Evolutionary conservation across 2,329 filamentous ascomycete species (phyloP), one percentile per base, ranked within the genome.

Genomic region (Fusarium annulatum): DNA sequence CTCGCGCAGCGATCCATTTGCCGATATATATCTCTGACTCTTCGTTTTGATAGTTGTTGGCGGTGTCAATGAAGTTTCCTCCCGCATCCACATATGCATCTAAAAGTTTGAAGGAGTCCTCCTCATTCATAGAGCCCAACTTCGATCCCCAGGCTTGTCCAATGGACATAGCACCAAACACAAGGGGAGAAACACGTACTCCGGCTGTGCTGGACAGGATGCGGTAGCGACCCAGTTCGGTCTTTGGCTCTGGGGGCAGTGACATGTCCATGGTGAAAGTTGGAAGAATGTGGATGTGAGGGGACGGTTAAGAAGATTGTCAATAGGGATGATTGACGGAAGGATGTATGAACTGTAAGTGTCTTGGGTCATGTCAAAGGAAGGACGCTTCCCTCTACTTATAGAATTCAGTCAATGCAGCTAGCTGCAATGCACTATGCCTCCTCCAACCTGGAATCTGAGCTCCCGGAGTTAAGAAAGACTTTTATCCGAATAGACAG

Each of bases 341-440:
- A 18, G 36, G 41, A 43, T 10, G 5, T 3, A 18, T 7, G 15
- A 23, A 23, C 18, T 43, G 41, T 11, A 15, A 18, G n/a, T 18
- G n/a, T 23, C 4, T 18, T 18, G 7, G 41, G 18, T 23, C n/a
- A 7, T 43, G 41, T 18, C 11, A 11, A 23, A 23, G 41, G 41
- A 6, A 23, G 16, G 15, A 43, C 9, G 9, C n/a, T 11, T 23
- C 15, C 9, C 15, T 43, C 41, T 23, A 43, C 41, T 43, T 23
- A 43, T 23, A 43, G 41, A 0, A 23, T 23, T 11, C 6, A 23
- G 9, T 1, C 9, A 23, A 5, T 18, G 0, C 6, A 23, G 15
- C 9, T 43, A 43, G 16, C 15, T 11, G 4, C 3, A 4, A 43
- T 23, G 5, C 7, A 28, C 26, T 28, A 7, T 28, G 26, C 26